Evolutionary conservation across 1,284 basidiomycete species (phyloP).

Genomic region (Serendipita sp.): DNA sequence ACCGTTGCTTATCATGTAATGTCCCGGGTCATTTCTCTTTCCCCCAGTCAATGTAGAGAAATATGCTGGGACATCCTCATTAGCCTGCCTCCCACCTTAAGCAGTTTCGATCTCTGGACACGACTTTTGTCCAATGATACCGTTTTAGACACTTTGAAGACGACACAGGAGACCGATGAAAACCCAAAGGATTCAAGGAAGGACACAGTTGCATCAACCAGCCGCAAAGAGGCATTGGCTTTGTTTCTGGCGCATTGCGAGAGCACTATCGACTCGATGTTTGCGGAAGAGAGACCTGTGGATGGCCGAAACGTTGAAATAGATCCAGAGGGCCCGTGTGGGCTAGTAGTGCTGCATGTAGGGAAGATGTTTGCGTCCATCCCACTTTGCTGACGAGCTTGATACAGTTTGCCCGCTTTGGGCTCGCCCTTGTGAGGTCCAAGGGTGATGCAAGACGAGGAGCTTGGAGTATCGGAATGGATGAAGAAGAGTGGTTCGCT

Average conservation of each 20-base stretch:
- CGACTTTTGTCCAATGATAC: not conserved
- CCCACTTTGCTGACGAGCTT: not conserved
- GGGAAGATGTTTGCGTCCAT: not conserved
- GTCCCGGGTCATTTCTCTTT: not conserved
- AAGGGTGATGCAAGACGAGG: not conserved
- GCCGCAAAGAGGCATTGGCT: not conserved
- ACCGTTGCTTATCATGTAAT: not conserved
- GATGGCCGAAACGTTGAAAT: not conserved
- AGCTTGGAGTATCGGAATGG: not conserved
- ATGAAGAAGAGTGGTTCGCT: slow-evolving; percentile 2
- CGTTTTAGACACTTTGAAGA: not conserved
- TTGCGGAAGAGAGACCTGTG: not conserved
- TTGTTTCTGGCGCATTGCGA: not conserved
- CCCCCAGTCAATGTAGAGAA: not conserved
- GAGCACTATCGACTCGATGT: not conserved
- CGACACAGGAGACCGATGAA: not conserved
- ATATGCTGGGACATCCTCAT: not conserved
- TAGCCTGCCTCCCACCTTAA: not conserved
- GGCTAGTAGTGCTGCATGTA: not conserved
- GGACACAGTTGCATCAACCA: not conserved
- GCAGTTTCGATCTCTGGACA: not conserved
- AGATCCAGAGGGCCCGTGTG: not conserved
- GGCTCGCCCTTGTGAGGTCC: not conserved
- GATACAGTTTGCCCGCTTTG: not conserved
- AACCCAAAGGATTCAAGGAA: not conserved